Evolutionary conservation across 345 rosid genomes (phyloP).

Genomic region (Cardiospermum halicacabum): DNA sequence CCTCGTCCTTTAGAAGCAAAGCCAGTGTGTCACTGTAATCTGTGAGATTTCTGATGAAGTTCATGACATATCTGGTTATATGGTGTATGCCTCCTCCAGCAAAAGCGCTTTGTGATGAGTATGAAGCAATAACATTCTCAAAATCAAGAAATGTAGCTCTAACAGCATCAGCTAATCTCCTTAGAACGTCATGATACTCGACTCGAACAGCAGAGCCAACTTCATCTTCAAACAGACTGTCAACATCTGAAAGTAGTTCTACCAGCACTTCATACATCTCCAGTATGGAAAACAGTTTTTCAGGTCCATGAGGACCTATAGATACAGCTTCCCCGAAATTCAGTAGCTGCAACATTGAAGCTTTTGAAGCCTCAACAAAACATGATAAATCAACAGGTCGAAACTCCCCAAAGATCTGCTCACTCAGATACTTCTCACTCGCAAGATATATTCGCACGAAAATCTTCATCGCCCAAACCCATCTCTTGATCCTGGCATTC

Average conservation of each 20-base stretch:
- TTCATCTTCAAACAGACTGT: conserved; percentile 44
- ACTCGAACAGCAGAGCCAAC: conserved; percentile 43
- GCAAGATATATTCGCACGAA: conserved; percentile 66
- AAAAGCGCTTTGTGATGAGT: conserved; percentile 47
- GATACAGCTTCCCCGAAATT: conserved; percentile 85
- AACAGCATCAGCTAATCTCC: conserved; percentile 59
- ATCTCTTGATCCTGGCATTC: conserved; percentile 79
- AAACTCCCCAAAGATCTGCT: conserved; percentile 57
- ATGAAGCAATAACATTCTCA: conserved; percentile 62
- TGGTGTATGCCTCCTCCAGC: conserved; percentile 75
- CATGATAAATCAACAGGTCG: conserved; percentile 36
- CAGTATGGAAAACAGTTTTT: conserved; percentile 62
- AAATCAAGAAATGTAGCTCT: conserved; percentile 67
- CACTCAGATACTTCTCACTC: conserved; percentile 64
- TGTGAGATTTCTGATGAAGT: conserved; percentile 55
- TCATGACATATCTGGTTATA: conserved; percentile 78
- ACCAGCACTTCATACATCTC: conserved; percentile 79
- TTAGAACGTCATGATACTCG: conserved; percentile 56
- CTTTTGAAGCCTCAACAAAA: conserved; percentile 72
- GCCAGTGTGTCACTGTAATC: conserved; percentile 64
- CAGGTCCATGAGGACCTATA: conserved; percentile 71
- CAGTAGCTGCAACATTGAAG: conserved; percentile 66
- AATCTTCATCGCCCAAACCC: conserved; percentile 66
- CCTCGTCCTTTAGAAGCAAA: conserved; percentile 51
- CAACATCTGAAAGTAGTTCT: conserved; percentile 59